Evolutionary conservation across 2,329 filamentous ascomycete species (phyloP), one percentile per base, ranked within the genome.

Genomic region (Pseudogymnoascus sp.): DNA sequence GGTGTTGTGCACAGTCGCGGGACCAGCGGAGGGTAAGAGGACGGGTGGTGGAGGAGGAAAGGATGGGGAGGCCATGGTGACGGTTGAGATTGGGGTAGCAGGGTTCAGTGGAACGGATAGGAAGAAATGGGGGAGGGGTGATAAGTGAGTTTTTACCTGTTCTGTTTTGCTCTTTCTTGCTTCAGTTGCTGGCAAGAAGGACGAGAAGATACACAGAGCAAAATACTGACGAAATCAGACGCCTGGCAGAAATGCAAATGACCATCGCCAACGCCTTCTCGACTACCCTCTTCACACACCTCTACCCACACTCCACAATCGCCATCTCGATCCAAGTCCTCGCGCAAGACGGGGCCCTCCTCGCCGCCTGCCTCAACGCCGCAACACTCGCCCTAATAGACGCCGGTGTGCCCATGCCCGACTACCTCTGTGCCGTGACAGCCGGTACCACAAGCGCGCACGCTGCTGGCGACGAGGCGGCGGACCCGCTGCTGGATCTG

Each of bases 331-430:
- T 99, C 1, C 90, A 96, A 73, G 86, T 99, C 36, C 85, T 99
- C 47, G 89, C 88, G 0, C 87, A 95, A 67, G 94, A 99, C 73
- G 94, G 94, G 28, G 92, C 89, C 0, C 81, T 97, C 2, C 86
- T 99, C 18, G 92, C 93, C 0, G 89, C 92, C 0, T 90, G 93
- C 50, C 80, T 97, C 67, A 99, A 99, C 70, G 94, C 94, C 3
- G 85, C 89, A 0, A 96, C 93, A 0, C 84, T 99, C 11, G 94
- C 94, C 0, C 84, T 97, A 20, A 87, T 97, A 64, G 94, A 99
- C 72, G 94, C 94, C 0, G 94, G 94, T 59, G 88, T 99, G 18
- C 94, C 94, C 22, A 97, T 97, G 92, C 86, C 86, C 2, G 91
- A 96, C 71, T 95, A 97, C 72, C 83, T 97, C 2, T 86, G 87